Base-by-base conservation (phyloP, 441 rosid genomes). In the Adansonia rubrostipa region DNA sequence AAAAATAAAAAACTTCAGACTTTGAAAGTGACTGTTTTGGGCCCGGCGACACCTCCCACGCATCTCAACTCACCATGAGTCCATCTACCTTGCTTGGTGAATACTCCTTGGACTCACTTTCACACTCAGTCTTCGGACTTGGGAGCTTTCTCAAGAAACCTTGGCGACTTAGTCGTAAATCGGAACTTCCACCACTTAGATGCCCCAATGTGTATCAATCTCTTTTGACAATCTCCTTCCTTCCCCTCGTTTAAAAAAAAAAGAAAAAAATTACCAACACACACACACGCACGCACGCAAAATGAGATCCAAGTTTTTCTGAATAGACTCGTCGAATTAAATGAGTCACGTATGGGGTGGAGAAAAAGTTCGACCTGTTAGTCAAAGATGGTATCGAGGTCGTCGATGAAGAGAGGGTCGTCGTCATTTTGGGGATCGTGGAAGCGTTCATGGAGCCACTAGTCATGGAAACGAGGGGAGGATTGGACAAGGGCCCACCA, bases 401-500 rank as follows among this genome's bases (percentile, higher is more conserved):
- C 80, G 45, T 66, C 83, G 63, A 54, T 24, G 77, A 85, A 65
- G 80, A 86, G 69, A 17, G 66, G 73, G 6, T 78, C 42, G 6
- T 36, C 42, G 50, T 79, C 84, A 3, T 44, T 17, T 24, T 85
- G 78, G 53, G 84, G 84, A 76, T 90, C 91, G 20, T 65, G 44
- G 84, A 63, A 88, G 17, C 92, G 74, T 71, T 90, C 92, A 71
- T 66, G 81, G 77, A 90, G 87, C 94, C 92, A 89, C 84, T 90
- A 90, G 78, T 87, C 91, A 40, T 85, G 87, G 81, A 89, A 89
- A 86, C 90, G 85, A 3, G 94, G 83, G 11, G 91, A 86, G n/a
- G 89, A 79, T 9, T 86, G 89, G 68, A 90, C 84, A 15, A 89
- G 87, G 61, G 79, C 80, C 92, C 91, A 90, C 94, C 94, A 90